Evolutionary conservation across 768 basidiomycete species (phyloP).

Genomic region (Serendipita vermifera): DNA sequence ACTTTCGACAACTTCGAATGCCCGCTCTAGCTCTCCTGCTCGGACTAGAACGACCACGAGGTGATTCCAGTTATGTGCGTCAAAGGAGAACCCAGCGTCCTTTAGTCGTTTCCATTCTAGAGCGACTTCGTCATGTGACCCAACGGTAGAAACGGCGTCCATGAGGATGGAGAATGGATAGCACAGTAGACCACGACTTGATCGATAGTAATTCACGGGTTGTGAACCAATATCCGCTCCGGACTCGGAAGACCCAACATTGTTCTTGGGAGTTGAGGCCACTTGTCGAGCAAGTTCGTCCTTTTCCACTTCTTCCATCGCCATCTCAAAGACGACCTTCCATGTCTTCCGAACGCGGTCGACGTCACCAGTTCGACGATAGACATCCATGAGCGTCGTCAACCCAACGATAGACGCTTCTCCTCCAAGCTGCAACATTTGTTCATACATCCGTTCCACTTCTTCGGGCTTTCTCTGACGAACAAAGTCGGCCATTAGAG

Average conservation of each 20-base stretch:
- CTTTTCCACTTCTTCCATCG: slow-evolving; percentile 30
- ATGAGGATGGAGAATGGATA: slow-evolving; percentile 73
- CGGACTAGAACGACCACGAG: slow-evolving; percentile 61
- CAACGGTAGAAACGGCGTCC: slow-evolving; percentile 53
- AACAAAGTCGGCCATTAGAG: slow-evolving; percentile 44
- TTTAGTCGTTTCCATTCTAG: slow-evolving; percentile 54
- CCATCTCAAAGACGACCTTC: slow-evolving; percentile 52
- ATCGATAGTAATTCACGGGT: no score
- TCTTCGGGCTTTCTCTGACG: slow-evolving; percentile 32
- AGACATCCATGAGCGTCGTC: slow-evolving; percentile 55
- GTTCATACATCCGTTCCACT: slow-evolving; percentile 43
- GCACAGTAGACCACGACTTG: no score
- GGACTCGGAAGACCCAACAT: no score
- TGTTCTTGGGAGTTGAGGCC: background rate
- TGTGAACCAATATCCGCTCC: no score
- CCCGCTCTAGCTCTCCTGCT: slow-evolving; percentile 68
- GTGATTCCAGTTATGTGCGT: slow-evolving; percentile 88
- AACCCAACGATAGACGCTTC: slow-evolving; percentile 47
- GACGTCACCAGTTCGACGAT: slow-evolving; percentile 45
- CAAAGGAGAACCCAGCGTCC: slow-evolving; percentile 56
- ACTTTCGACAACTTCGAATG: slow-evolving; percentile 68
- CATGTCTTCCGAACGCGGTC: slow-evolving; percentile 50
- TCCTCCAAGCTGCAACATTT: slow-evolving; percentile 41
- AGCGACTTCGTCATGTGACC: slow-evolving; percentile 48
- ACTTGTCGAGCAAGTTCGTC: background rate